Percentiles rank a stretch among this genome's conserved stretches.
Evolutionary conservation across 2,329 filamentous ascomycete genomes (phyloP).

Genomic region (Aspergillus neoniger): DNA sequence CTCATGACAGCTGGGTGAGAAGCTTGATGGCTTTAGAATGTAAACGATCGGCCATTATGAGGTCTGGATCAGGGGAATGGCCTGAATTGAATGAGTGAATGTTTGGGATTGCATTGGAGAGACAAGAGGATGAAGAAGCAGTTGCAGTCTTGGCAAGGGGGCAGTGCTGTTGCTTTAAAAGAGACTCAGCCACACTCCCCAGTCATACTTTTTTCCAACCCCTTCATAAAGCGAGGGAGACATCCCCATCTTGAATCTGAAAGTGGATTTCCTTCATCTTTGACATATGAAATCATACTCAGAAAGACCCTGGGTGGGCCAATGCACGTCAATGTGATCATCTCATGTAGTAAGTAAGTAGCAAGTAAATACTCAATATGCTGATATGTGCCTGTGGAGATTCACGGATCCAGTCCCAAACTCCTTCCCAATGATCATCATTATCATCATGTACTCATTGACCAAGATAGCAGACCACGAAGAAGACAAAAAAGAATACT

Average conservation of each 20-base stretch:
- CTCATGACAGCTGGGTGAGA: too few species aligned
- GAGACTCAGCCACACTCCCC: slow-evolving; percentile 2
- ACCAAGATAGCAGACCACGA: not conserved
- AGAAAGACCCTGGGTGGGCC: too few species aligned
- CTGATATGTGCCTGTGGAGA: not conserved
- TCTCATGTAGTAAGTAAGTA: not conserved
- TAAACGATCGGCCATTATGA: not conserved
- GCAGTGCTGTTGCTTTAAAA: not conserved
- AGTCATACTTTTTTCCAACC: not conserved
- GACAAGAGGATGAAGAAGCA: not conserved
- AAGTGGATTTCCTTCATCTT: not conserved
- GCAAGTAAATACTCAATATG: not conserved
- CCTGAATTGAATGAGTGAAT: not conserved
- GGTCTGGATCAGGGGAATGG: too few species aligned
- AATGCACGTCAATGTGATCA: not conserved
- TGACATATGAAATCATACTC: too few species aligned
- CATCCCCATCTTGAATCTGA: not conserved
- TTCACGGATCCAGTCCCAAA: not conserved
- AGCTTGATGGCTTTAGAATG: too few species aligned
- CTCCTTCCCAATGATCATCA: not conserved
- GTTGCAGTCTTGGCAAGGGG: slow-evolving; percentile 1
- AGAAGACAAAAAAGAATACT: not conserved
- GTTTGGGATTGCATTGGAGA: not conserved
- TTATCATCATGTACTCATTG: not conserved
- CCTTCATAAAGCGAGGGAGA: not conserved